Base-by-base conservation (phyloP, 345 rosid species). In the Lepidium aucheri region DNA sequence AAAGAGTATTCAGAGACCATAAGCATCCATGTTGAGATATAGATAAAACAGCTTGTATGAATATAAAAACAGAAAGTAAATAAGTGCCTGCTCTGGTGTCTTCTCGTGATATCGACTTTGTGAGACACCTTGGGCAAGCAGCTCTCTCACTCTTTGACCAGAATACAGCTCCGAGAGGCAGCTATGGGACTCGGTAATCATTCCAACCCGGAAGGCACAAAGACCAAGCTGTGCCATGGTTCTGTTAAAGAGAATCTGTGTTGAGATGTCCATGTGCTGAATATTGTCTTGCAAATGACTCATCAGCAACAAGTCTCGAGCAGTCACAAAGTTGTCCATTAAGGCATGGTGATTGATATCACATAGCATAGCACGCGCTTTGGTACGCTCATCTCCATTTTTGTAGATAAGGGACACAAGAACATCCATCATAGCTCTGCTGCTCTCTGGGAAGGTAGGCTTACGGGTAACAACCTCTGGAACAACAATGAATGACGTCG, bases 141-240 rank as follows among this genome's bases (percentile, higher is more conserved):
- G 78, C 74, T 94, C 99, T 76, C 83, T 85, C 18, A 90, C 95
- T 76, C 96, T 83, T 71, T 94, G 97, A 78, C 92, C 97, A 8
- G 92, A 84, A 75, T 94, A 94, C 28, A 94, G 76, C 56, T 94
- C 99, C 10, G 92, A 76, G 67, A 94, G 95, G 65, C 99, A 94
- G 56, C 96, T 80, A 44, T 94, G 96, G 50, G 77, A 88, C 68
- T 90, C 99, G 16, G 86, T 60, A 59, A 84, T 78, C 68, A 94
- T 77, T 42, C 96, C 97, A 78, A 78, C 80, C 40, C 91, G 83
- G 68, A 94, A 90, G 12, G 97, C 92, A 74, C 99, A 94, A 17
- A 94, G 82, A 57, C 99, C 99, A 62, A 94, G 86, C 71, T 94
- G 97, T 4, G 99, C 97, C 99, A 90, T 90, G 11, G 95, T 83